Base-by-base conservation (phyloP, 352 stramenopile genomes). In the Phytophthora syringae region DNA sequence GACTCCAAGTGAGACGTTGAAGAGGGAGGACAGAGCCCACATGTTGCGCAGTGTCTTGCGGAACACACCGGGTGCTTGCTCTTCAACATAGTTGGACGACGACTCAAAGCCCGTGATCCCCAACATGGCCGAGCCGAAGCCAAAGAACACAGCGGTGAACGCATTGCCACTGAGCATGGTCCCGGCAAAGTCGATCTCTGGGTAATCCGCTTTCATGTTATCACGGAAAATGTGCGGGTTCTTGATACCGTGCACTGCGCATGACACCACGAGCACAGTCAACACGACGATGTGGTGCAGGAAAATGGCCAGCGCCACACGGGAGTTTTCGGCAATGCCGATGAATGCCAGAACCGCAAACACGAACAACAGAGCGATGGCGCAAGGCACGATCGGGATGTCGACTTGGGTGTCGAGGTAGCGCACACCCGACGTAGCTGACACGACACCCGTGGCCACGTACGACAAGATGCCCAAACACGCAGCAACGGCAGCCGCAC, bases 61-160 rank as follows among this genome's bases (percentile, higher is more conserved):
- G n/a, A n/a, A n/a, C n/a, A n/a, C n/a, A n/a, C 62, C 84, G 1
- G 79, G 72, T 2, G 69, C 66, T 54, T 97, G 88, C 51, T 94
- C 86, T 57, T 97, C 88, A 2, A 97, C 86, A 71, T 94, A 97
- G 60, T 96, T 82, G 5, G 85, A 82, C 20, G 80, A 92, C 0
- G 72, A 89, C 71, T 97, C 90, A 51, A 97, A 97, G 7, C 90
- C 90, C 2, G 79, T 92, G 56, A 96, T 86, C 44, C 89, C 88
- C 10, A 97, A 71, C 77, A 97, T 90, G 1, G 87, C 81, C 5
- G 77, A 75, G 13, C 67, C 79, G 45, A 84, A 88, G 16, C 86
- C 86, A 20, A 95, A 92, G 67, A 89, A 91, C 5, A 88, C 50
- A 9, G 82, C 74, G 3, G 76, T 82, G 30, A 66, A 70, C 7